A percentile compares a stretch with the other conserved stretches of the same genome.
Evolutionary conservation across 768 basidiomycete species (phyloP).

Genomic region (Austroboletus eburneus): DNA sequence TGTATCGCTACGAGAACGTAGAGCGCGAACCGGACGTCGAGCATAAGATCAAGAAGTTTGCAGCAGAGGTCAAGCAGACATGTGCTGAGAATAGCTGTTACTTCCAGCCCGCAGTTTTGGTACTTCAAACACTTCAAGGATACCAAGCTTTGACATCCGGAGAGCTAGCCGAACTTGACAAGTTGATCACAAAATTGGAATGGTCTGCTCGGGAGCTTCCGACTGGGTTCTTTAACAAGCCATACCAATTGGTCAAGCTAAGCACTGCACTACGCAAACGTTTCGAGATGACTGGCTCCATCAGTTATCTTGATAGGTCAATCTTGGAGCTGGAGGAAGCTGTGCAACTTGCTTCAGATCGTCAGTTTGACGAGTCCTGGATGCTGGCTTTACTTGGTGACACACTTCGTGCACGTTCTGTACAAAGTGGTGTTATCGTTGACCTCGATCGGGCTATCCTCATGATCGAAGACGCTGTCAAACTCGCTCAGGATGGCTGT

Average conservation of each 20-base stretch:
- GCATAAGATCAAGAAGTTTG: too few relatives aligned
- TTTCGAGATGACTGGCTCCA: neutral
- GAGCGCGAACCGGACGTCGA: neutral
- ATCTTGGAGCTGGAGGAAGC: neutral
- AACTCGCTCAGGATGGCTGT: too few relatives aligned
- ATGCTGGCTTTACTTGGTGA: neutral
- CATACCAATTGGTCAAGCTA: neutral
- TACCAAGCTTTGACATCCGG: neutral
- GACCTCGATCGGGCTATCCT: too few relatives aligned
- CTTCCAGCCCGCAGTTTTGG: neutral
- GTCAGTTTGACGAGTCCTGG: neutral
- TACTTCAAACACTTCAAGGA: neutral
- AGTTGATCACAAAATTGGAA: neutral
- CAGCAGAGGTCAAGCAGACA: too few relatives aligned
- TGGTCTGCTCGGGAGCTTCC: neutral
- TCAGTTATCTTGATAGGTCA: neutral
- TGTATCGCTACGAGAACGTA: neutral
- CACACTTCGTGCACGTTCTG: too few relatives aligned
- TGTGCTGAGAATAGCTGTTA: too few relatives aligned
- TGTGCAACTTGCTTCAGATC: neutral
- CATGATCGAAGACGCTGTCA: too few relatives aligned
- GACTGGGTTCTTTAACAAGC: neutral
- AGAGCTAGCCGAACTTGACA: neutral
- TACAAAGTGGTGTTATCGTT: too few relatives aligned
- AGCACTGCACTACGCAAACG: neutral